phyloP scores from a whole-genome alignment of 2,329 filamentous ascomycete genomes.

The Anisogramma anomala region DNA sequence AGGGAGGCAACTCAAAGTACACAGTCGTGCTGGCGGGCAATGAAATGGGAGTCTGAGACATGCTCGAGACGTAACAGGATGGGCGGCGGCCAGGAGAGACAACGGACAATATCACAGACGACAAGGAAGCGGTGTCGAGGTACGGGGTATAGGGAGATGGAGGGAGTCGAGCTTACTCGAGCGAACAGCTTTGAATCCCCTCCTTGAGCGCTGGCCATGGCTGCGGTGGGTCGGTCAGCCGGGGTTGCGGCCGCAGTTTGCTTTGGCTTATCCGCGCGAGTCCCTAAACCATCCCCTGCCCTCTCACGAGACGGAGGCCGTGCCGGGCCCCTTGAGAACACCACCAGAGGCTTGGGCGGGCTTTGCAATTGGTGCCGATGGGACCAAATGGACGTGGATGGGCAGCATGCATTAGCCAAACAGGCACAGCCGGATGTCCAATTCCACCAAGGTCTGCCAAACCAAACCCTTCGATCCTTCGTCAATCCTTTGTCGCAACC shows the following conservation, averaged over 20 bases:
- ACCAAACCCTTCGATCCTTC: constrained; percentile 6
- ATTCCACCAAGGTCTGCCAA: constrained; percentile 2
- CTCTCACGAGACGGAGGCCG: constrained; percentile 5
- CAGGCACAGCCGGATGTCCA: constrained; percentile 3
- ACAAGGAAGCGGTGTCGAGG: constrained; percentile 1
- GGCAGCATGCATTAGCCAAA: constrained; percentile 1
- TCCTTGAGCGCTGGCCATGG: constrained; percentile 47
- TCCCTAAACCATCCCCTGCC: constrained; percentile 1
- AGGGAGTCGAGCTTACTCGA: constrained; percentile 54
- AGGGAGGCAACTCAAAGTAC: constrained; percentile 5
- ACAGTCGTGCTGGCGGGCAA: neutral
- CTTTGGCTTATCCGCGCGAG: constrained; percentile 10
- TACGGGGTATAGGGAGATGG: constrained; percentile 1
- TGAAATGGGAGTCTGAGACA: constrained; percentile 14
- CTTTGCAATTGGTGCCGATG: constrained; percentile 8
- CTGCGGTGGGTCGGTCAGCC: constrained; percentile 17
- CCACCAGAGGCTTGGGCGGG: constrained; percentile 7
- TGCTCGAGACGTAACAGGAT: constrained; percentile 6
- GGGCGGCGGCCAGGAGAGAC: neutral
- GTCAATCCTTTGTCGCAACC: neutral
- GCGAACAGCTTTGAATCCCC: constrained; percentile 99
- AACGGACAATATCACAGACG: neutral
- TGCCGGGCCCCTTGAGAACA: constrained; percentile 2
- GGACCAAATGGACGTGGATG: constrained; percentile 3
- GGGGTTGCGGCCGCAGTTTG: constrained; percentile 2